These are phyloP conservation scores for Allodekkera sacchari DNA, from an alignment of 805 yeast genomes.

Conservation along the genomic window DNA sequence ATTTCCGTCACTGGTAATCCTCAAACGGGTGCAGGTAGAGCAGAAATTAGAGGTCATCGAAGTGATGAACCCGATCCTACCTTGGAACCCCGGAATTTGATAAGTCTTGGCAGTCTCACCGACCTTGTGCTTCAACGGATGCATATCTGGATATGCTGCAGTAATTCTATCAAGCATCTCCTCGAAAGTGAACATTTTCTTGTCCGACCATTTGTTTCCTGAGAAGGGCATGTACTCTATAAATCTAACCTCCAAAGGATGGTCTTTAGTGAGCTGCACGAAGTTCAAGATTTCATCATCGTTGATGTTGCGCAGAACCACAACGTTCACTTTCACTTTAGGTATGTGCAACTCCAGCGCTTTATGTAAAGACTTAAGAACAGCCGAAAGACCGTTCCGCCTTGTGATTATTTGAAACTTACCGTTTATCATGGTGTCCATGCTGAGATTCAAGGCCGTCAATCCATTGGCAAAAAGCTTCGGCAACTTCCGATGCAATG, in stretches of 20 bases:
- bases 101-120: slow-evolving; percentile 48
- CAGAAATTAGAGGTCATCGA: slow-evolving; percentile 51
- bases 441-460: slow-evolving; percentile 37
- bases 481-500: slow-evolving; percentile 39
- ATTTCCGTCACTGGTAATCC: slow-evolving; percentile 47
- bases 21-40: slow-evolving; percentile 40
- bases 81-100: slow-evolving; percentile 33
- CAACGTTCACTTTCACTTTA: slow-evolving; percentile 41
- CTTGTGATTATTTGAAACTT: slow-evolving; percentile 42
- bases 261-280: slow-evolving; percentile 31
- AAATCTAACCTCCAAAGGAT: slow-evolving; percentile 40
- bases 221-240: slow-evolving; percentile 54
- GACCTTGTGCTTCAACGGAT: slow-evolving; percentile 15
- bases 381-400: slow-evolving; percentile 39
- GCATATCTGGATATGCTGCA: slow-evolving; percentile 22
- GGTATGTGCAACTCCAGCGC: slow-evolving; percentile 37
- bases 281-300: slow-evolving; percentile 45
- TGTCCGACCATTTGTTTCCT: slow-evolving; percentile 43
- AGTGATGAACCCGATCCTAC: slow-evolving; percentile 43
- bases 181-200: slow-evolving; percentile 36
- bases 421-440: slow-evolving; percentile 45
- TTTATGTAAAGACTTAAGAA: slow-evolving; percentile 33
- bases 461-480: slow-evolving; percentile 33
- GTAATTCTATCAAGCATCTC: slow-evolving; percentile 32
- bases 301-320: slow-evolving; percentile 39